Evolutionary conservation across 169 alveolate species (phyloP).

Genomic region (Plasmodium fragile): DNA sequence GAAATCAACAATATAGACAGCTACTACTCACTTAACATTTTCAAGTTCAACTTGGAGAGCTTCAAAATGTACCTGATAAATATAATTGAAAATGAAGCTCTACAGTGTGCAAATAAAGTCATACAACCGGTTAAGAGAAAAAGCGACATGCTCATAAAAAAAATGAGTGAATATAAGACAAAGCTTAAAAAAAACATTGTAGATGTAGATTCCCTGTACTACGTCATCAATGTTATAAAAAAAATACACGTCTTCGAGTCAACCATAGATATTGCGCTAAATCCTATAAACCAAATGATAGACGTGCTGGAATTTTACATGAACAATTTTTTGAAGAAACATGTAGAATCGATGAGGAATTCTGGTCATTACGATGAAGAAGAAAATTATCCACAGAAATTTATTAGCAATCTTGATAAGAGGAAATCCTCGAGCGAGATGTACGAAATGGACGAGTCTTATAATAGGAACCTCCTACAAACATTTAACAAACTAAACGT

Average conservation of each 20-base stretch:
- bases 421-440: constrained; percentile 33
- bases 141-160: constrained; percentile 65
- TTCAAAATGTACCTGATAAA: constrained; percentile 66
- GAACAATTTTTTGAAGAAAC: constrained; percentile 68
- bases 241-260: constrained; percentile 71
- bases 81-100: constrained; percentile 63
- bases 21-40: constrained; percentile 32
- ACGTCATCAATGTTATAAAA: constrained; percentile 63
- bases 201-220: constrained; percentile 66
- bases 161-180: constrained; percentile 41
- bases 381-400: constrained; percentile 57
- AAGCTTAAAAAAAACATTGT: constrained; percentile 47
- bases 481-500: constrained; percentile 28
- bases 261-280: constrained; percentile 62
- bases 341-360: constrained; percentile 30
- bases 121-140: constrained; percentile 60
- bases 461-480: constrained; percentile 23
- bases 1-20: constrained; percentile 71
- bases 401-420: constrained; percentile 41
- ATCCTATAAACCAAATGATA: constrained; percentile 59
- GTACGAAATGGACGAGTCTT: constrained; percentile 38
- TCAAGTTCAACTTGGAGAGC: constrained; percentile 68
- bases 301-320: constrained; percentile 69
- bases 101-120: constrained; percentile 67
- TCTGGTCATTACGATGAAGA: constrained; percentile 59